Conservation (phyloP, 2,329 filamentous ascomycete species). For the Coleophoma crateriformis region DNA sequence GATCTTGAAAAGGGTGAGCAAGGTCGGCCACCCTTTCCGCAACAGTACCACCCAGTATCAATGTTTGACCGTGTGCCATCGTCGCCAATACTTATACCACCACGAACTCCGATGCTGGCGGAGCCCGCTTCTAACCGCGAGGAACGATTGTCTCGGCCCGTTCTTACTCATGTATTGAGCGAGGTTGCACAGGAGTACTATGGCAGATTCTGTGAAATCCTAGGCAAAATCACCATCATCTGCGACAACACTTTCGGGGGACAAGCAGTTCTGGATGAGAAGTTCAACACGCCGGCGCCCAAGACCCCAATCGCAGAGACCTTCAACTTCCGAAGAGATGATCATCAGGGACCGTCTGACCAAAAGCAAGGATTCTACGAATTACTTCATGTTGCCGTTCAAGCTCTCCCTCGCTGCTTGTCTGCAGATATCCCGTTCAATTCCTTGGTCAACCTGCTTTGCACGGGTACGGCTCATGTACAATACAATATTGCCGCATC, state of each 20-base stretch:
- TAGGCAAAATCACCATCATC: slow-evolving; percentile 92
- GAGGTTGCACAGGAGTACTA: slow-evolving; percentile 83
- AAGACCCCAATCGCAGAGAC: slow-evolving; percentile 95
- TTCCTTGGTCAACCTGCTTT: slow-evolving; percentile 87
- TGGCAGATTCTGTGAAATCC: slow-evolving; percentile 84
- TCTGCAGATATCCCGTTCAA: slow-evolving; percentile 90
- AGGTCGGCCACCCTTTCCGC: slow-evolving; percentile 77
- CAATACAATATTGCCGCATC: slow-evolving; percentile 88
- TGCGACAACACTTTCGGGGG: slow-evolving; percentile 97
- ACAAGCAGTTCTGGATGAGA: slow-evolving; percentile 91
- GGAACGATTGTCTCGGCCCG: slow-evolving; percentile 62
- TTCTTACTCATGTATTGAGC: slow-evolving; percentile 57
- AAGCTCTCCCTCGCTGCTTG: slow-evolving; percentile 89
- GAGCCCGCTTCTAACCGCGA: slow-evolving; percentile 36
- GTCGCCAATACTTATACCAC: slow-evolving; percentile 42
- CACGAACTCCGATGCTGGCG: slow-evolving; percentile 14
- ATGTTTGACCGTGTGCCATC: slow-evolving; percentile 38
- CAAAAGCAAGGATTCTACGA: slow-evolving; percentile 95
- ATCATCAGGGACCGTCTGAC: slow-evolving; percentile 64
- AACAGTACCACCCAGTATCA: slow-evolving; percentile 44
- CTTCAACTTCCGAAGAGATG: slow-evolving; percentile 88
- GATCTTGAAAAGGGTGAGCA: slow-evolving; percentile 83
- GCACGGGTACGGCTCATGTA: slow-evolving; percentile 93
- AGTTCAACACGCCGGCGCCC: slow-evolving; percentile 79
- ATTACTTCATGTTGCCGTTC: slow-evolving; percentile 88